Base-by-base conservation (phyloP, 306 rosid genomes). In the Dryas octopetala region DNA sequence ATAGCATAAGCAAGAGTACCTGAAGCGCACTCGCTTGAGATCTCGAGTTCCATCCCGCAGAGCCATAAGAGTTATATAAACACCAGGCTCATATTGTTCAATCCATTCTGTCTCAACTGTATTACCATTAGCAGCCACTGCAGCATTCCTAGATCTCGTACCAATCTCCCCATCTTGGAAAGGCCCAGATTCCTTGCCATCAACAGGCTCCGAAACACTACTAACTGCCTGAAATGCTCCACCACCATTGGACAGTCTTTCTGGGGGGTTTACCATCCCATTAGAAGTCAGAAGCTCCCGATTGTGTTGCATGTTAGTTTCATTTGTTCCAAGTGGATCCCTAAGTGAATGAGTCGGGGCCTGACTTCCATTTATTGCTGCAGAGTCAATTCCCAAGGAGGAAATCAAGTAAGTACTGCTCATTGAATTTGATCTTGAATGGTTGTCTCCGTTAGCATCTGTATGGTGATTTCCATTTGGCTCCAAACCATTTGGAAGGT, bases 11-110 rank as follows among this genome's bases (percentile, higher is more conserved):
- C 63, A 75, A 43, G 43, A 62, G 73, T 89, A 96, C 98, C 99
- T 96, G 86, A 96, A 96, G 69, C 99, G 97, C 76, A 92, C 99
- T 78, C 99, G 97, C 85, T 92, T 92, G 66, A 96, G 90, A 83
- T 90, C 97, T 84, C 97, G 83, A 4, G 98, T 89, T 77, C 97
- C 93, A 81, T 96, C 97, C 7, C 80, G 84, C 61, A 96, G 78
- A 74, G 98, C 93, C 85, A 88, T 91, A 5, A 96, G 99, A 61
- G 99, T 96, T 84, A 92, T 96, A 85, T 96, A 96, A 67, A 96
- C 99, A 78, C 99, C 99, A 8, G 91, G 89, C 85, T 96, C 99
- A 74, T 92, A 96, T 76, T 96, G 99, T 77, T 96, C 99, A 75
- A 88, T 90, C 97, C 99, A 88, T 82, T 96, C 99, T 40, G 98